phyloP scores from a whole-genome alignment of 1,284 basidiomycete genomes.

The Sporisorium reilianum region DNA sequence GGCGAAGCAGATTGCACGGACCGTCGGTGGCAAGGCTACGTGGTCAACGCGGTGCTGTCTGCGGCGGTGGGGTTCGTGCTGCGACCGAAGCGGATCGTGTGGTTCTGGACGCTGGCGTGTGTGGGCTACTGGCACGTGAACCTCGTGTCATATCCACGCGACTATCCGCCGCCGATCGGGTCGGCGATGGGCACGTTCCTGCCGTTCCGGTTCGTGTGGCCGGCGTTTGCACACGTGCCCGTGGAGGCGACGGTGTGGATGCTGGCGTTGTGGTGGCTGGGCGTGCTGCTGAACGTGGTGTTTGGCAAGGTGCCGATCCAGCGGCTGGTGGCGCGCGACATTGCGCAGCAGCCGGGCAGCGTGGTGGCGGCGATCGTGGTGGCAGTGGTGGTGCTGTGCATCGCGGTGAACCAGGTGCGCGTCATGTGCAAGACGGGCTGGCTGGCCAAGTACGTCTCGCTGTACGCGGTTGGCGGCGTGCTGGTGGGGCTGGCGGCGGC shows the following conservation, averaged over 20 bases:
- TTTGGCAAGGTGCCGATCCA: slow-evolving; percentile 63
- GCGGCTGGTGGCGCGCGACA: slow-evolving; percentile 79
- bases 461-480: slow-evolving; percentile 75
- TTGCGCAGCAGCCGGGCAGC: slow-evolving; percentile 78
- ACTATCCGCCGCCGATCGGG: slow-evolving; percentile 73
- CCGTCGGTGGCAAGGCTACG: slow-evolving; percentile 72
- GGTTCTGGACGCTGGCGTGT: slow-evolving; percentile 78
- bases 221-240: slow-evolving; percentile 77
- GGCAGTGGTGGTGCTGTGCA: slow-evolving; percentile 73
- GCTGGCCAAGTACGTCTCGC: slow-evolving; percentile 77
- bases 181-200: slow-evolving; percentile 81
- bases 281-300: slow-evolving; percentile 70
- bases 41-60: slow-evolving; percentile 69
- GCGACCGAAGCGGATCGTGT: slow-evolving; percentile 78
- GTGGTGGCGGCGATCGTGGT: slow-evolving; percentile 80
- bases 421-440: slow-evolving; percentile 85
- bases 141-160: slow-evolving; percentile 81
- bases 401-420: slow-evolving; percentile 79
- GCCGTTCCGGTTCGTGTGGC: slow-evolving; percentile 81
- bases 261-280: slow-evolving; percentile 84
- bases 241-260: slow-evolving; percentile 82
- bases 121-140: slow-evolving; percentile 89
- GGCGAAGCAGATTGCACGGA: slow-evolving; percentile 77
- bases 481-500: slow-evolving; percentile 77
- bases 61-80: slow-evolving; percentile 81